Base-by-base conservation (phyloP, 352 stramenopile species). In the Vaucheria bursata region DNA sequence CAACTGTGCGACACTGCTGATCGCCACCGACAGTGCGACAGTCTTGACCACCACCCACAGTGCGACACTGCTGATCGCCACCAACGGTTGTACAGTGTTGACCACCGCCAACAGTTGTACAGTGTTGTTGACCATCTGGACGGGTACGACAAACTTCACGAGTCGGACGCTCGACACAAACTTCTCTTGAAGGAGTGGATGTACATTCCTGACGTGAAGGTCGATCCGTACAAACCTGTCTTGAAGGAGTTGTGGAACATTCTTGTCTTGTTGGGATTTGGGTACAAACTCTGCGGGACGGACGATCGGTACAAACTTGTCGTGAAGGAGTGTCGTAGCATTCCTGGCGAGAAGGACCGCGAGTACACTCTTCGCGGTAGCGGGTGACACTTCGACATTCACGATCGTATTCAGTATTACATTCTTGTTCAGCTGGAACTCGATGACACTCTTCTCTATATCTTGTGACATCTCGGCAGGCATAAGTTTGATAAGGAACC, bases 291-390 rank as follows among this genome's bases (percentile, higher is more conserved):
- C n/a, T n/a, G n/a, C n/a, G n/a, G n/a, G n/a, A n/a, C n/a, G n/a
- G n/a, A n/a, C n/a, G n/a, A n/a, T n/a, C n/a, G n/a, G n/a, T n/a
- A 25, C 45, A 59, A 59, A 59, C 45, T 59, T 59, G 12, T 59
- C 25, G 12, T 18, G 12, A 18, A 18, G 45, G 45, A 59, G 25
- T 25, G 45, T 25, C 12, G 45, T 59, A 59, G 45, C 45, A 59
- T 59, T 59, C 45, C 12, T 25, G 45, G 25, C 45, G 45, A 25
- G 12, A 18, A 18, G 45, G 45, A 25, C 45, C 45, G 18, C 25
- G 45, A 25, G 18, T 18, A 25, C 45, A 59, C 25, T 59, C 45
- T 59, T 59, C 12, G 45, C 45, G 45, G 45, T 59, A 59, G 25
- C 45, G 45, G 25, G 45, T 59, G 12, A 59, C 45, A 25, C 12